These are phyloP conservation scores for Erythrophleum fordii DNA, from an alignment of 306 rosid species.

Conservation along the genomic window DNA sequence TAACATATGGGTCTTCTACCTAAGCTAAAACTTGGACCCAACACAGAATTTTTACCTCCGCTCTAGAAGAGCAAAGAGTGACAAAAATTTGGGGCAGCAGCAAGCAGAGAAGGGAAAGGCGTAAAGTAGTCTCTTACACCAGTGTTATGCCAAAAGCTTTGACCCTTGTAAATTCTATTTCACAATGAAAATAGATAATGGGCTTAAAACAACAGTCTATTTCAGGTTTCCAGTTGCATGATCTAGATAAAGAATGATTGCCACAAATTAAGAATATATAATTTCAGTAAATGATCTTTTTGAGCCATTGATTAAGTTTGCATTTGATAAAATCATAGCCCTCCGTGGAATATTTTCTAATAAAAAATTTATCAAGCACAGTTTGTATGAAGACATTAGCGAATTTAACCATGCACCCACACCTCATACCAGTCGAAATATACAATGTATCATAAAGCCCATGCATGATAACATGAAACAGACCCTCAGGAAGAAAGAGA, in stretches of 20 bases:
- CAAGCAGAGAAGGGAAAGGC: neutral
- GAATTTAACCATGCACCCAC: neutral
- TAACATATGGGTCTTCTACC: neutral
- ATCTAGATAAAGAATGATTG: neutral
- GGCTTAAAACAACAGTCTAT: neutral
- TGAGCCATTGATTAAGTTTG: neutral
- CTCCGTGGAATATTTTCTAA: neutral
- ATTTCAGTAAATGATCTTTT: neutral
- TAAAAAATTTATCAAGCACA: neutral
- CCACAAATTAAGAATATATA: neutral
- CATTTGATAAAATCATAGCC: constrained; percentile 7
- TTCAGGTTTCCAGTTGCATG: neutral
- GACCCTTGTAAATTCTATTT: constrained; percentile 3
- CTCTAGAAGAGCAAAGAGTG: neutral
- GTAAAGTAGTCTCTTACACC: neutral
- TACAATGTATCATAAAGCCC: constrained; percentile 19
- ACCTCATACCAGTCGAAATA: neutral
- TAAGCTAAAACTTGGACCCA: neutral
- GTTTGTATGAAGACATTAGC: neutral
- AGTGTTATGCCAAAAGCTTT: neutral
- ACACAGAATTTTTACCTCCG: neutral
- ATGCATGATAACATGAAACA: neutral
- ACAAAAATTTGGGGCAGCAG: neutral
- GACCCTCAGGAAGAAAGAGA: neutral
- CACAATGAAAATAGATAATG: neutral